A percentile compares a stretch with the other conserved stretches of the same genome.
These are phyloP conservation scores for Aspergillus vadensis DNA, from an alignment of 2,329 filamentous ascomycete genomes.

Conservation along the genomic window DNA sequence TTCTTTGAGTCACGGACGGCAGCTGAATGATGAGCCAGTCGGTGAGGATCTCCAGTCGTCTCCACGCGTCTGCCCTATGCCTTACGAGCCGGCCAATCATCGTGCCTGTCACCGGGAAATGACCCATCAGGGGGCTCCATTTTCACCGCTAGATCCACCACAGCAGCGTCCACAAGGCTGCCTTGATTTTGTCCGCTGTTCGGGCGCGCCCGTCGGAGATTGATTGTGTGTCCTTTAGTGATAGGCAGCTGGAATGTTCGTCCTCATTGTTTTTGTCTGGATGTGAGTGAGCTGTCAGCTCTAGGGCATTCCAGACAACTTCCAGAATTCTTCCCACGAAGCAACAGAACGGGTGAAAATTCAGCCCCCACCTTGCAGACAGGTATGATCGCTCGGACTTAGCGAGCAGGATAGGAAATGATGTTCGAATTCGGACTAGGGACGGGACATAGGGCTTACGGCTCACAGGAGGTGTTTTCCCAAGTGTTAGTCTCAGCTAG, in stretches of 20 bases:
- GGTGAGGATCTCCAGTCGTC: conserved; percentile 12
- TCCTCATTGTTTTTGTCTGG: not conserved
- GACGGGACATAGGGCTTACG: conserved; percentile 4
- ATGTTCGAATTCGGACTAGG: not conserved
- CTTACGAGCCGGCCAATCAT: conserved; percentile 3
- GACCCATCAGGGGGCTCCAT: conserved; percentile 14
- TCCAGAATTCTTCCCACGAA: not conserved
- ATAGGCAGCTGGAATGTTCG: not conserved
- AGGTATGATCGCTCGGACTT: not conserved
- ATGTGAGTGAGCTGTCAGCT: not conserved
- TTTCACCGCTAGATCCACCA: conserved; percentile 23
- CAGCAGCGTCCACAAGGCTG: conserved; percentile 13
- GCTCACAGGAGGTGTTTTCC: not conserved
- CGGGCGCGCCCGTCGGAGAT: not conserved
- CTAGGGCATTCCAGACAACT: not conserved
- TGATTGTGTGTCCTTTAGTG: not conserved
- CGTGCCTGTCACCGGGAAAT: not conserved
- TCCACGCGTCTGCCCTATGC: conserved; percentile 18
- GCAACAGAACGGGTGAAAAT: not conserved
- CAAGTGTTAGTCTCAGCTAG: not conserved
- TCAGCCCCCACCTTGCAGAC: not conserved
- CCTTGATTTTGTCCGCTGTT: not conserved
- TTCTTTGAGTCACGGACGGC: conserved; percentile 7
- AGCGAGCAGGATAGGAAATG: not conserved
- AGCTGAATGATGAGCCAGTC: conserved; percentile 7